Conservation (phyloP, 2,329 filamentous ascomycete genomes). For the Dactylellina sp. region DNA sequence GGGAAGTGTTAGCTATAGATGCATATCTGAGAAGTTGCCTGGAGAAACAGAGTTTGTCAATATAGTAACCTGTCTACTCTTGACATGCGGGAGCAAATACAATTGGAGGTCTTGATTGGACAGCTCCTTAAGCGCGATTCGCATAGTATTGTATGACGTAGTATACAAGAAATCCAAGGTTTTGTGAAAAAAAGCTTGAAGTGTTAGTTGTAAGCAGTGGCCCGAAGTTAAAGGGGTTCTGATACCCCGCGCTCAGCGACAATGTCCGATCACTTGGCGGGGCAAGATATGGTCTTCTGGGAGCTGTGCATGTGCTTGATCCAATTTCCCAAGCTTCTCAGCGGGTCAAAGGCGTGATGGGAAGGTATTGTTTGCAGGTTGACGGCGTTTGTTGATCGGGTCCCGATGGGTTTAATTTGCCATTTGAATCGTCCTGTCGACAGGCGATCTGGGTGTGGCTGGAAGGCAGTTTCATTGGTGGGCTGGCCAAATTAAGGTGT, state of each 20-base stretch:
- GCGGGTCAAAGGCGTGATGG: background rate
- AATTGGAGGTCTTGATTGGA: too few relatives aligned
- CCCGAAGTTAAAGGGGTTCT: background rate
- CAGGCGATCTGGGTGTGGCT: constrained; percentile 29
- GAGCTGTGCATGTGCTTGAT: background rate
- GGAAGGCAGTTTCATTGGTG: constrained; percentile 29
- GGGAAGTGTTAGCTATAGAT: too few relatives aligned
- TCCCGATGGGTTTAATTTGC: constrained; percentile 24
- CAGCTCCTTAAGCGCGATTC: too few relatives aligned
- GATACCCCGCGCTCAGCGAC: constrained; percentile 6
- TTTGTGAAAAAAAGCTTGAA: background rate
- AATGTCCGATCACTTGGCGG: constrained; percentile 1
- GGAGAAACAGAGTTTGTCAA: too few relatives aligned
- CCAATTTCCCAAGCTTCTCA: constrained; percentile 30
- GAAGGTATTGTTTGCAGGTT: constrained; percentile 2
- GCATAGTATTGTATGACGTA: too few relatives aligned
- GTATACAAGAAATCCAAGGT: too few relatives aligned
- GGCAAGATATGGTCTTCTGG: constrained; percentile 1
- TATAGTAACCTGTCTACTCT: too few relatives aligned
- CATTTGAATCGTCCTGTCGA: background rate
- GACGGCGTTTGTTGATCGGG: constrained; percentile 18
- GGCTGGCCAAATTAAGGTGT: constrained; percentile 16
- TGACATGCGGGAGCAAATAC: too few relatives aligned
- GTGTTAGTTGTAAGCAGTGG: background rate
- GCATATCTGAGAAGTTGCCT: too few relatives aligned